Evolutionary conservation across 441 rosid species (phyloP).

Genomic region (Gossypium gossypioides): DNA sequence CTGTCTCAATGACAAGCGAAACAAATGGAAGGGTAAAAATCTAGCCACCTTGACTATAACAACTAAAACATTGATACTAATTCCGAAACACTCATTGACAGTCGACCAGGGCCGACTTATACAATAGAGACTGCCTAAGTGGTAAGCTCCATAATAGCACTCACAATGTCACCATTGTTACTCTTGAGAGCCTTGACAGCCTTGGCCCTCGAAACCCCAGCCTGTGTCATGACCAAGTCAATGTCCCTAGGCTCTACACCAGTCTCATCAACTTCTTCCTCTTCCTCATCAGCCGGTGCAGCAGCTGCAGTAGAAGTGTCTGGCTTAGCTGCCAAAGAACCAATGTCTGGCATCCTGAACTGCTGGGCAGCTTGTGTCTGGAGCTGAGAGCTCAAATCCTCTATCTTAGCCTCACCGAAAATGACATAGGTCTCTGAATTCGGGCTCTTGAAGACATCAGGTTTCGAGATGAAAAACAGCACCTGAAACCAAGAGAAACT

Average conservation of each 20-base stretch:
- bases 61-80: not conserved
- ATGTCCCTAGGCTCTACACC: conserved; percentile 56
- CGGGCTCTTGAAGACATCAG: conserved; percentile 54
- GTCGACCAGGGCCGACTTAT: not conserved
- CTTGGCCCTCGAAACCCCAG: conserved; percentile 46
- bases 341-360: conserved; percentile 46
- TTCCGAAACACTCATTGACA: conserved; percentile 2
- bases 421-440: conserved; percentile 51
- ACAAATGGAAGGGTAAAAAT: not conserved
- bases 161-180: conserved; percentile 45
- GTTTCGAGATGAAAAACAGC: conserved; percentile 53
- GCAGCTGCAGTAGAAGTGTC: conserved; percentile 33
- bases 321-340: conserved; percentile 32
- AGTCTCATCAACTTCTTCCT: conserved; percentile 46
- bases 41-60: conserved; percentile 5
- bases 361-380: conserved; percentile 59
- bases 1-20: not conserved
- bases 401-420: conserved; percentile 55
- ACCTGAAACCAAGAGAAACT: conserved; percentile 22
- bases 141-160: conserved; percentile 59
- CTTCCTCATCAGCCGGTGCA: conserved; percentile 38
- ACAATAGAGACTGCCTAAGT: conserved; percentile 19
- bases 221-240: conserved; percentile 53
- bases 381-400: conserved; percentile 59
- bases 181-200: conserved; percentile 51